Evolutionary conservation across 179 eudicot genomes (phyloP), one percentile per base, ranked within the genome.

Genomic region (Patellifolia procumbens): DNA sequence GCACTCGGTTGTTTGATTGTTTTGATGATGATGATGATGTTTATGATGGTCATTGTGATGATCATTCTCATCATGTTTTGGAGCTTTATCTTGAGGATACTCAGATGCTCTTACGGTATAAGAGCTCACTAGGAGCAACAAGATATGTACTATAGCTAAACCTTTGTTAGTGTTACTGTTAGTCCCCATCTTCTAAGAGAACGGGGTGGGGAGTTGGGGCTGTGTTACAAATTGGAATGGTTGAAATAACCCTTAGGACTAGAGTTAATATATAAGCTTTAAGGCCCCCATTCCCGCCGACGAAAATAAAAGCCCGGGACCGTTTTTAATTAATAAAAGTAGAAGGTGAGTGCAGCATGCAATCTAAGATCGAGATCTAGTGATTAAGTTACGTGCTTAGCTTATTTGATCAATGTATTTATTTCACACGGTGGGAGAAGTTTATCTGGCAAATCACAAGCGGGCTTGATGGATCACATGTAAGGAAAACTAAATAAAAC

Each of bases 381-480:
- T 72, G 51, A 72, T 55, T 4, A 9, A 72, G n/a, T 72, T 32
- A 24, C 46, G 1, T 63, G 70, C 76, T 74, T 68, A 46, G 53
- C 34, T 73, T 16, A 62, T 32, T n/a, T 10, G 34, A 74, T 65
- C 12, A n/a, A 46, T 46, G 45, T 39, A 46, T 20, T 61, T 43
- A 1, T 61, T 20, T 28, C 24, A 45, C 15, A 42, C 43, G 35
- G 24, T 24, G 24, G 39, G 7, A 22, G 12, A n/a, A 5, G 15
- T 70, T 46, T 7, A 26, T 45, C n/a, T 22, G 51, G 43, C 59
- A 61, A 31, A 62, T 43, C 32, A 28, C 20, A 32, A 17, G 32
- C 67, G 68, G 24, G n/a, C 76, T 73, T 60, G 26, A 22, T 37
- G 37, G 66, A 60, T 55, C 75, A 73, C 76, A 73, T 60, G 76